These are phyloP conservation scores for Gloeostereum incarnatum DNA, from an alignment of 768 basidiomycete genomes.

Conservation along the genomic window DNA sequence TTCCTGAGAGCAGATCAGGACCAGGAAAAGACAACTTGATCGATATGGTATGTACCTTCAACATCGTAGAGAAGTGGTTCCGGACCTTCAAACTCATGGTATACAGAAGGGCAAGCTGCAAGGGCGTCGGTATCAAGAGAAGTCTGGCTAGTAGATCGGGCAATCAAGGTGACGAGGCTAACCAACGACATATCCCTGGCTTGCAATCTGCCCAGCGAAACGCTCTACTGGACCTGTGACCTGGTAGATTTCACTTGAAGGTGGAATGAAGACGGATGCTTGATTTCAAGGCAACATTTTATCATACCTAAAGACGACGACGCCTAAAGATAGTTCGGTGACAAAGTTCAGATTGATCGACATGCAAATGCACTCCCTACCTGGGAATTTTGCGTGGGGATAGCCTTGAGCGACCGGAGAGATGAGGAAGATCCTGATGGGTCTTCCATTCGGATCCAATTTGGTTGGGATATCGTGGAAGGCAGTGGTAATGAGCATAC, in stretches of 20 bases:
- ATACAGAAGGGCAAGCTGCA: slow-evolving; percentile 73
- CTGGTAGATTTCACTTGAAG: slow-evolving; percentile 82
- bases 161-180: slow-evolving; percentile 13
- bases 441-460: slow-evolving; percentile 41
- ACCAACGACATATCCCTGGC: slow-evolving; percentile 81
- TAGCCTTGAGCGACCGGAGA: slow-evolving; percentile 73
- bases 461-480: slow-evolving; percentile 70
- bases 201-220: slow-evolving; percentile 82
- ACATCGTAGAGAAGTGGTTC: slow-evolving; percentile 84
- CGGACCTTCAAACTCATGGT: slow-evolving; percentile 89
- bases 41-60: slow-evolving; percentile 40
- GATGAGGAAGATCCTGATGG: slow-evolving; percentile 77
- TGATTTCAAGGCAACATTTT: not conserved
- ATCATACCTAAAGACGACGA: slow-evolving; percentile 70
- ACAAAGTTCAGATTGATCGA: not conserved
- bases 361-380: slow-evolving; percentile 20
- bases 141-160: not conserved
- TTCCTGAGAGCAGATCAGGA: slow-evolving; percentile 33
- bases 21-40: not conserved
- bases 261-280: not conserved
- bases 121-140: not conserved
- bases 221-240: slow-evolving; percentile 97
- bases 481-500: slow-evolving; percentile 78
- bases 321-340: slow-evolving; percentile 34
- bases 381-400: slow-evolving; percentile 88